Evolutionary conservation across 805 yeast species (phyloP).

Genomic region (Candida xiaguanensis): DNA sequence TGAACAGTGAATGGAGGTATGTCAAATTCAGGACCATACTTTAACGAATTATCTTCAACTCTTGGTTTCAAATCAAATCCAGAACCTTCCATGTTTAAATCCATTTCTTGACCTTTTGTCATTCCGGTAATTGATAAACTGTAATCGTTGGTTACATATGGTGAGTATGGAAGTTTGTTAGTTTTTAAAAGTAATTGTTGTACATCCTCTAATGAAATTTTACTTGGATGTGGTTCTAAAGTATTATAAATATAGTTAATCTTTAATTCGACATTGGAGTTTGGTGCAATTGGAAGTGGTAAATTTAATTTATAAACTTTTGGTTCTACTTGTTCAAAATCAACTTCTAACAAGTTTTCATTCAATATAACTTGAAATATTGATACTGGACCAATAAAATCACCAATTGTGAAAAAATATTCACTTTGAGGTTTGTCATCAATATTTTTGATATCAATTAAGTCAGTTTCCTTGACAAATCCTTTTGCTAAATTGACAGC

Average conservation of each 20-base stretch:
- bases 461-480: conserved; percentile 58
- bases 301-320: conserved; percentile 44
- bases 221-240: conserved; percentile 60
- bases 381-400: conserved; percentile 39
- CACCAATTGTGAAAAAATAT: conserved; percentile 55
- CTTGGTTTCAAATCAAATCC: conserved; percentile 31
- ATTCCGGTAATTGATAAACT: conserved; percentile 43
- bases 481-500: conserved; percentile 62
- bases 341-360: conserved; percentile 14
- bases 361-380: conserved; percentile 22
- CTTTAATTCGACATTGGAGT: conserved; percentile 45
- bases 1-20: conserved; percentile 45
- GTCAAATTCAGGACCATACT: conserved; percentile 52
- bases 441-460: conserved; percentile 57
- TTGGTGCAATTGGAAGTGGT: conserved; percentile 67
- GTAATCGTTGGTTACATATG: conserved; percentile 56
- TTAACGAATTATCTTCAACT: conserved; percentile 36
- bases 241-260: conserved; percentile 47
- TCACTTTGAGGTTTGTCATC: conserved; percentile 49
- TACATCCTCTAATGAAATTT: conserved; percentile 52
- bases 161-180: conserved; percentile 53
- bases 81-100: conserved; percentile 19
- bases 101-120: conserved; percentile 44
- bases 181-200: conserved; percentile 59
- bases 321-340: conserved; percentile 15